These are phyloP conservation scores for Ophiorrhiza pumila DNA, from an alignment of 257 asterid species.

Conservation along the genomic window DNA sequence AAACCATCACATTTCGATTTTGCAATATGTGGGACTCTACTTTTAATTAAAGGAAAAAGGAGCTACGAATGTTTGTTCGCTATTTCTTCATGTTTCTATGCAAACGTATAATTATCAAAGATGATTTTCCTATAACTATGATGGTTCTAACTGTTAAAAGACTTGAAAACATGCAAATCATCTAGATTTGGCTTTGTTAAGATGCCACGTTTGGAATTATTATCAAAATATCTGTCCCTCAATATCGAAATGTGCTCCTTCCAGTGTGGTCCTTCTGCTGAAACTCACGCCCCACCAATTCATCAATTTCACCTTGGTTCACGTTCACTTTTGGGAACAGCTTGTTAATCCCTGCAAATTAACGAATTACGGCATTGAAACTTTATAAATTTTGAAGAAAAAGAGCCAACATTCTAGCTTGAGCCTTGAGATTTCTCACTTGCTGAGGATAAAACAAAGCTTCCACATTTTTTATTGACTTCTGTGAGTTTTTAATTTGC, in stretches of 20 bases:
- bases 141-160: no score
- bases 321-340: constrained; percentile 2
- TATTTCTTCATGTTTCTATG: constrained; percentile 1
- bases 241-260: constrained; percentile 9
- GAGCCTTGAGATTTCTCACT: not conserved
- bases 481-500: no score
- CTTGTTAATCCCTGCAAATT: not conserved
- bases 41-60: not conserved
- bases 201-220: no score
- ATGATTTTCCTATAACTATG: no score
- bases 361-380: not conserved
- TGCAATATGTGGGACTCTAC: not conserved
- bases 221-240: no score
- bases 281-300: constrained; percentile 2
- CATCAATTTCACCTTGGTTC: no score
- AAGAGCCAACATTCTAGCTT: not conserved
- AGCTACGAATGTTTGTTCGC: not conserved
- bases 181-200: no score
- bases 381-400: not conserved
- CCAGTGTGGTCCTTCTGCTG: no score
- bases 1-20: not conserved
- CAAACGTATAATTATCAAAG: no score
- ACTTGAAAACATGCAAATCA: no score
- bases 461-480: not conserved
- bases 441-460: not conserved